A percentile compares a stretch with the other conserved stretches of the same genome.
These are phyloP conservation scores for Thelonectria blattea DNA, from an alignment of 2,329 filamentous ascomycete species.

Conservation along the genomic window DNA sequence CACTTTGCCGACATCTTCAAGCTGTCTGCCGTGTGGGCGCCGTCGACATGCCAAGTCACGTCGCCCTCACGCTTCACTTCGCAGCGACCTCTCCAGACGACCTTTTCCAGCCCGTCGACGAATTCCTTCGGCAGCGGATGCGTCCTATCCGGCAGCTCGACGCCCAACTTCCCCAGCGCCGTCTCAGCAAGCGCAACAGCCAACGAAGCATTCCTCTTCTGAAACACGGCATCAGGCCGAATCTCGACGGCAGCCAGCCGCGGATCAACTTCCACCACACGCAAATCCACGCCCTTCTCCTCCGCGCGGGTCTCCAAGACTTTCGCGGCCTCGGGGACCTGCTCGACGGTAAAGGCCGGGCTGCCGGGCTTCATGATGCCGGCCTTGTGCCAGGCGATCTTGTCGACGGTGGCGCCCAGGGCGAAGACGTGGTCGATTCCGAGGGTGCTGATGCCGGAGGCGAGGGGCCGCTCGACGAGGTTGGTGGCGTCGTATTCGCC, in stretches of 20 bases:
- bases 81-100: conserved; percentile 82
- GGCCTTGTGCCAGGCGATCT: conserved; percentile 77
- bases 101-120: conserved; percentile 73
- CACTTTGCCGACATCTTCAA: conserved; percentile 81
- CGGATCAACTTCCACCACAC: conserved; percentile 53
- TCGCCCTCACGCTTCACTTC: conserved; percentile 60
- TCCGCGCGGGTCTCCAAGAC: conserved; percentile 58
- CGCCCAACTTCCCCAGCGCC: conserved; percentile 53
- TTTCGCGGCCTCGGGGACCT: conserved; percentile 51
- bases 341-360: conserved; percentile 63
- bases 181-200: conserved; percentile 59
- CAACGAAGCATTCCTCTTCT: conserved; percentile 63
- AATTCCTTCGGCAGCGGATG: conserved; percentile 66
- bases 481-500: conserved; percentile 75
- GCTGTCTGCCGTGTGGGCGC: conserved; percentile 91
- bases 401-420: conserved; percentile 66
- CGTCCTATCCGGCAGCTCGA: conserved; percentile 34
- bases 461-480: conserved; percentile 63
- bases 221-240: conserved; percentile 60
- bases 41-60: conserved; percentile 87
- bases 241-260: conserved; percentile 55
- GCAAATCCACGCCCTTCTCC: conserved; percentile 57
- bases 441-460: conserved; percentile 67
- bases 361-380: conserved; percentile 70
- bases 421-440: conserved; percentile 72